These are phyloP conservation scores for Asterochloris erici DNA, from an alignment of 139 green algal species.

Conservation along the genomic window DNA sequence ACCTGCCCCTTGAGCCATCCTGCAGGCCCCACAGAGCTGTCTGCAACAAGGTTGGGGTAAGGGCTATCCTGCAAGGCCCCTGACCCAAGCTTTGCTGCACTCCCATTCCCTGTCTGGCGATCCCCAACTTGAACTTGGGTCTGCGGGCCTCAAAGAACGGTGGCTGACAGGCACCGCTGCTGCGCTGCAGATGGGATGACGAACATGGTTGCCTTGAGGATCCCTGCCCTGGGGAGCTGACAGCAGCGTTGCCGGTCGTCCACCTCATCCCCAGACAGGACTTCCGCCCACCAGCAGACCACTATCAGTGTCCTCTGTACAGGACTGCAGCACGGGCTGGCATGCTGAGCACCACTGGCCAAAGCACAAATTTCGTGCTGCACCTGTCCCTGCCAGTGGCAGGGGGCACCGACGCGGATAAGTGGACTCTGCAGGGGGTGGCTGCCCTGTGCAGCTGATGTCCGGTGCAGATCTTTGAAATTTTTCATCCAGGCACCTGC, in stretches of 20 bases:
- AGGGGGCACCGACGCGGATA: conserved; percentile 42
- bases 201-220: conserved; percentile 42
- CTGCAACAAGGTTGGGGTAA: neutral
- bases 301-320: conserved; percentile 82
- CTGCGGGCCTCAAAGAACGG: too few relatives aligned
- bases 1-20: neutral
- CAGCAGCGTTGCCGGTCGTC: conserved; percentile 64
- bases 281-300: conserved; percentile 14
- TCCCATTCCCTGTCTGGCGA: neutral
- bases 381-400: conserved; percentile 58
- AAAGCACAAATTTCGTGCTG: conserved; percentile 81
- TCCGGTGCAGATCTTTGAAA: too few relatives aligned
- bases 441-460: conserved; percentile 53
- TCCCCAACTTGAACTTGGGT: neutral
- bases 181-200: conserved; percentile 43
- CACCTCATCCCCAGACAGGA: conserved; percentile 56
- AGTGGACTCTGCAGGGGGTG: conserved; percentile 78
- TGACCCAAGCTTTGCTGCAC: neutral
- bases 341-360: conserved; percentile 74
- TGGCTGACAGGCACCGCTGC: neutral
- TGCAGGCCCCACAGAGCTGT: too few relatives aligned
- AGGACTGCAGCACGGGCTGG: conserved; percentile 76
- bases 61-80: neutral
- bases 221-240: conserved; percentile 62
- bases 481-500: too few relatives aligned